Base-by-base conservation (phyloP, 2,329 filamentous ascomycete genomes). In the Diaporthe destruens region DNA sequence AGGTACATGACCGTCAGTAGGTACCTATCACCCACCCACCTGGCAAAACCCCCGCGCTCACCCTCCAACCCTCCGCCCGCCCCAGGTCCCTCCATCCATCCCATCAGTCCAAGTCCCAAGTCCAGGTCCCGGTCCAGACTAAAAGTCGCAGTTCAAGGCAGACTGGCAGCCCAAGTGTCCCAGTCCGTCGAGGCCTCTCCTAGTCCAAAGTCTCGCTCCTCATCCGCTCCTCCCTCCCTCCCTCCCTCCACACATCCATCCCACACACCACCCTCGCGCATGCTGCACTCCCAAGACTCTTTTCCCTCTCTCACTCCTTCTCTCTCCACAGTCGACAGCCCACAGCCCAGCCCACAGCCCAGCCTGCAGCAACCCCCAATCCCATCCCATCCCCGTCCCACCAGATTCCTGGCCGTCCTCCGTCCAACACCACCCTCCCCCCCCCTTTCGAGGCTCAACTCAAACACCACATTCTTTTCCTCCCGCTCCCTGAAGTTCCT, bases 321-420 rank as follows among this genome's bases (percentile, higher is more conserved):
- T 23, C 42, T 34, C 68, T 39, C 32, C 3, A n/a, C 9, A 6
- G 25, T 54, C n/a, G n/a, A n/a, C n/a, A n/a, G n/a, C n/a, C n/a
- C n/a, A n/a, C 53, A 49, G 53, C 47, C 55, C 39, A 47, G 36
- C 39, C n/a, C 29, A 3, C 36, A 39, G 36, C 53, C 53, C 66
- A 69, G 53, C 25, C 55, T 70, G 47, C 55, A 32, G 32, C 56
- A 59, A 69, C 66, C 66, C 54, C 53, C 53, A 67, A 23, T 47
- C 53, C 67, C 65, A 54, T 54, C 56, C 69, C 44, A 59, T 56
- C 47, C 56, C 70, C 70, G 69, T 72, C 71, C 71, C 73, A 69
- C 71, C 68, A 65, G 69, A 74, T 71, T 74, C 65, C 56, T 71
- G 57, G 42, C 67, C 53, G 65, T 69, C 65, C 68, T 63, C 74